Base-by-base conservation (phyloP, 306 rosid genomes). In the Fragaria nilgerrensis region DNA sequence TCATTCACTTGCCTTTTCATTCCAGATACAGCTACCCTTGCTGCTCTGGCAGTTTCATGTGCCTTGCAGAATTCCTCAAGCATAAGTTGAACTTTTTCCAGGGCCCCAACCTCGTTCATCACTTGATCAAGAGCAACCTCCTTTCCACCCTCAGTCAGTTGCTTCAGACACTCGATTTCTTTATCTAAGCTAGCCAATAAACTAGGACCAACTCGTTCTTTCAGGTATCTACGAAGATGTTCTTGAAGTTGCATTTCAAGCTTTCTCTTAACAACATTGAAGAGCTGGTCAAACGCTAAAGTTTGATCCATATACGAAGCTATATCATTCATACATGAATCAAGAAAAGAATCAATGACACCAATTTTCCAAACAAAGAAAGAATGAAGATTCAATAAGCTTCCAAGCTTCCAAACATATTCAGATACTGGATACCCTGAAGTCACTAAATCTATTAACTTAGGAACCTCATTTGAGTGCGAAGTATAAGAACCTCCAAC, bases 1-100 rank as follows among this genome's bases (percentile, higher is more conserved):
- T 89, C 97, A 66, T 78, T 84, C 82, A 90, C 89, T 79, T 85
- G 97, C 83, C 86, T 87, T 82, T 82, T 86, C 97, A 89, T 84
- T 79, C 87, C 86, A 78, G 87, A 88, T 82, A 94, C 92, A 29
- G 97, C 93, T 81, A 89, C 88, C 76, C 82, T 92, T 41, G 96
- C 98, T 55, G 97, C 97, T 89, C 92, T 90, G 82, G 97, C 93
- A 61, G 98, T 92, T 88, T 90, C 97, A 89, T 92, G 96, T 41
- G 91, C 89, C 89, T 87, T 89, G 78, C 97, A 94, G 82, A 92
- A 92, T 79, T 92, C 98, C 79, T 92, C 91, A 19, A 94, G 96
- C 93, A 94, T 92, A 77, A 34, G 82, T 66, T 78, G 82, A 83
- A 94, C 89, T 84, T 81, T 94, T 69, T 70, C 88, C 67, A 82